Base-by-base conservation (phyloP, 2,329 filamentous ascomycete species). In the Tricladium varicosporioides region DNA sequence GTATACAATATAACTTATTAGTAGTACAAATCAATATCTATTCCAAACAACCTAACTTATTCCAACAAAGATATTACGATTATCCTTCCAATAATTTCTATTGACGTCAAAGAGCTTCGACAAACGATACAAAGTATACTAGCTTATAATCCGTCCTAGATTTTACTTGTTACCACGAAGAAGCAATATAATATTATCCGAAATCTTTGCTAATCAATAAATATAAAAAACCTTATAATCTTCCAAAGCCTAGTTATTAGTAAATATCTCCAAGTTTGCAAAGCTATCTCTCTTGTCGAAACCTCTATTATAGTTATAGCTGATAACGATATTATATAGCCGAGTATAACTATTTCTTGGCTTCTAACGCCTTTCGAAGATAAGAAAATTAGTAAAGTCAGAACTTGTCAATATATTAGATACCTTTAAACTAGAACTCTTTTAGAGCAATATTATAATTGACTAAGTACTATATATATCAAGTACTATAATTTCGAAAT, bases 401-500 rank as follows among this genome's bases (percentile, higher is more conserved):
- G 92, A 36, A 71, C 92, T 96, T 57, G 48, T 27, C 36, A 56
- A 16, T 8, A 40, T 58, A 81, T 96, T 61, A 85, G 87, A 91
- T 60, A 84, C 85, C 63, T 81, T 82, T 68, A 78, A 77, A 48
- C 79, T 76, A 57, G 82, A 1, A 83, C 83, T 43, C 75, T 84
- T 69, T 77, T 78, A 27, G 82, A 83, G 43, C 82, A 82, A 51
- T 77, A 89, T 62, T 97, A 87, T 85, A 92, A 92, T 70, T 97
- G 93, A 80, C 81, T 97, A 16, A 92, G 92, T 5, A 90, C 92
- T 18, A 86, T 92, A 51, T 97, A 97, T 73, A 88, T 97, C 61
- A 90, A 96, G 73, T 85, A 93, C 57, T 87, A 93, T 60, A 97
- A 97, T 75, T 97, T 97, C 71, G 93, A 97, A 74, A 96, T 95